Evolutionary conservation across 768 basidiomycete species (phyloP).

Genomic region (Paxillus ammoniavirescens): DNA sequence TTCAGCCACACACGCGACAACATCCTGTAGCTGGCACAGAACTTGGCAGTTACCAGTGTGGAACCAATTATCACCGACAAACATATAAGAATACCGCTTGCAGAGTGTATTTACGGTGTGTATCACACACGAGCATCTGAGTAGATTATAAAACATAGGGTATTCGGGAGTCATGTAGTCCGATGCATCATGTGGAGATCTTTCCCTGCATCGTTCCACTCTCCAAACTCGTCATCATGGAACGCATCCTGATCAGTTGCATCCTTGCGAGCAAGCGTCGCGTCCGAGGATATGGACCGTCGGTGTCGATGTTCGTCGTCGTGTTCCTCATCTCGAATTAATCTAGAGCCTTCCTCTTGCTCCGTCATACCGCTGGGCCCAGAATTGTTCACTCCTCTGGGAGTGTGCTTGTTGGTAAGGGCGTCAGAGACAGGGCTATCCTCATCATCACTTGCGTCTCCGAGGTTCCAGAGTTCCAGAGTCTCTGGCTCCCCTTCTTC

Average conservation of each 20-base stretch:
- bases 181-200: constrained; percentile 1
- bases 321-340: constrained; percentile 38
- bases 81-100: not conserved
- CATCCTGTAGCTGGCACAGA: too few relatives aligned
- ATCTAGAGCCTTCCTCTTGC: constrained; percentile 39
- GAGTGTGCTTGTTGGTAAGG: constrained; percentile 28
- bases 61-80: not conserved
- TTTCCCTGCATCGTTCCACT: constrained; percentile 25
- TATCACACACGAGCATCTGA: not conserved
- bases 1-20: constrained; percentile 18
- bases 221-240: constrained; percentile 34
- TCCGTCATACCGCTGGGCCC: constrained; percentile 21
- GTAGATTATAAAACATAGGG: not conserved
- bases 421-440: constrained; percentile 46
- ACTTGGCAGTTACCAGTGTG: too few relatives aligned
- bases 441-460: constrained; percentile 70
- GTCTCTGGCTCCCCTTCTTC: constrained; percentile 39
- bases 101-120: not conserved
- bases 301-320: constrained; percentile 34
- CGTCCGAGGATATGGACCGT: constrained; percentile 36
- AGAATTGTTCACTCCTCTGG: constrained; percentile 16
- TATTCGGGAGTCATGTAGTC: not conserved
- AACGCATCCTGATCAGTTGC: constrained; percentile 11
- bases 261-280: constrained; percentile 29
- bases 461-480: constrained; percentile 63